Base-by-base conservation (phyloP, 305 asterid genomes). In the Euphrasia arctica region DNA sequence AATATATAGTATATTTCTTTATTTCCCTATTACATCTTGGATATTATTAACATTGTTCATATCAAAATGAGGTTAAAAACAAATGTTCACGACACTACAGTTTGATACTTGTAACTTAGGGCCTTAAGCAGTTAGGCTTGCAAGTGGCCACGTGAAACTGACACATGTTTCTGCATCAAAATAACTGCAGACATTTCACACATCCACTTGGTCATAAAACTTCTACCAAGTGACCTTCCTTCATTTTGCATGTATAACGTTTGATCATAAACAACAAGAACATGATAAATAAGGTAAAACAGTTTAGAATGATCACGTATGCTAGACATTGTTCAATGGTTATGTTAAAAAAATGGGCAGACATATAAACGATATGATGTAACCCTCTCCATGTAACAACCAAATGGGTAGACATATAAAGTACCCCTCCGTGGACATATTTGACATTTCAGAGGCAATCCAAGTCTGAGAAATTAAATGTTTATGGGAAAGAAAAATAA, bases 331-430 rank as follows among this genome's bases (percentile, higher is more conserved):
- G 51, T 61, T 42, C 54, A 28, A 42, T 9, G 34, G 57, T 63
- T 55, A 45, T 6, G 12, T 36, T 7, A 45, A 67, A 45, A 22
- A 60, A 66, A 47, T 28, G 22, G 9, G 4, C 43, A 15, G 48
- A 14, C 13, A 55, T 42, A 42, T 31, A 60, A 45, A 6, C 22
- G 22, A 18, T 18, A 18, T 18, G 22, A 18, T 18, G 1, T 10
- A 65, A 64, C 58, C 41, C 34, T 31, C 3, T 31, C 34, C 34
- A 54, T 48, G 57, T 58, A 27, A 36, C 63, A 55, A 42, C 27
- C 47, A 62, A 56, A 61, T 49, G 62, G 54, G 58, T 56, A 54
- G 43, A 65, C 68, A 62, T 41, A 64, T 28, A 65, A 49, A 50
- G 45, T 48, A 52, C 43, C 63, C 63, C 59, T 63, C 54, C 43